Percentiles rank a stretch among this genome's conserved stretches.
Conservation (phyloP, 2,329 filamentous ascomycete genomes). For the Corniculantispora saksenae region DNA sequence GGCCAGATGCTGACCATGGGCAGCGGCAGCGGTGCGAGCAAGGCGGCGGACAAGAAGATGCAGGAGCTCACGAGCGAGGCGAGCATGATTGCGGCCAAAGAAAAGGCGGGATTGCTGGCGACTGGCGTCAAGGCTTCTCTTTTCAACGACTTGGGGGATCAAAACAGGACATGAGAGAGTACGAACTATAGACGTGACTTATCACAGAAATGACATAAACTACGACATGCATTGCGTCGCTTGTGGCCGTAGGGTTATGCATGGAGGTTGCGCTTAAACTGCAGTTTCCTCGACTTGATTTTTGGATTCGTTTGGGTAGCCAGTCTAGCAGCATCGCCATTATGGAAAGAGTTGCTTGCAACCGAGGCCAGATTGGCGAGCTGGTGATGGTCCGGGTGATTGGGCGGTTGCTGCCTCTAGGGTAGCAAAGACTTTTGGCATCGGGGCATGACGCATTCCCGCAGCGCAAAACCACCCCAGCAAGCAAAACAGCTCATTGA, state of each 20-base stretch:
- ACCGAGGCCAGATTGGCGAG: neutral
- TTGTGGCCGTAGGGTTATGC: too few relatives aligned
- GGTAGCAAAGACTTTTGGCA: neutral
- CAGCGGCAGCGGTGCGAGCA: slow-evolving; percentile 50
- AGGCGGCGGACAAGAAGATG: slow-evolving; percentile 47
- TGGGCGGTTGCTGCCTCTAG: neutral
- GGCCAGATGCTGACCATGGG: slow-evolving; percentile 29
- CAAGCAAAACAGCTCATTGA: too few relatives aligned
- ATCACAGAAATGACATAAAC: neutral
- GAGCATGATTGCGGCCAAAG: slow-evolving; percentile 62
- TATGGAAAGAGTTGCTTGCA: too few relatives aligned
- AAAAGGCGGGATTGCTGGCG: slow-evolving; percentile 63
- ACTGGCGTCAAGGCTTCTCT: slow-evolving; percentile 64
- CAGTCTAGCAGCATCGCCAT: too few relatives aligned
- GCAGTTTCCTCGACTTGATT: too few relatives aligned
- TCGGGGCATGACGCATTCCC: too few relatives aligned
- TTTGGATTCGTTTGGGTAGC: neutral
- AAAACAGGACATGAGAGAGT: slow-evolving; percentile 8
- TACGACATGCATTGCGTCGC: neutral
- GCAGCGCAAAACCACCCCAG: too few relatives aligned
- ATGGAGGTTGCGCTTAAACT: too few relatives aligned
- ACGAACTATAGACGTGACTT: neutral
- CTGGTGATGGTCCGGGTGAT: too few relatives aligned
- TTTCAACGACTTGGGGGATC: slow-evolving; percentile 49
- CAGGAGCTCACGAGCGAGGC: slow-evolving; percentile 62